Conservation (phyloP, 2,329 filamentous ascomycete species). For the Ophiocordyceps sinensis region DNA sequence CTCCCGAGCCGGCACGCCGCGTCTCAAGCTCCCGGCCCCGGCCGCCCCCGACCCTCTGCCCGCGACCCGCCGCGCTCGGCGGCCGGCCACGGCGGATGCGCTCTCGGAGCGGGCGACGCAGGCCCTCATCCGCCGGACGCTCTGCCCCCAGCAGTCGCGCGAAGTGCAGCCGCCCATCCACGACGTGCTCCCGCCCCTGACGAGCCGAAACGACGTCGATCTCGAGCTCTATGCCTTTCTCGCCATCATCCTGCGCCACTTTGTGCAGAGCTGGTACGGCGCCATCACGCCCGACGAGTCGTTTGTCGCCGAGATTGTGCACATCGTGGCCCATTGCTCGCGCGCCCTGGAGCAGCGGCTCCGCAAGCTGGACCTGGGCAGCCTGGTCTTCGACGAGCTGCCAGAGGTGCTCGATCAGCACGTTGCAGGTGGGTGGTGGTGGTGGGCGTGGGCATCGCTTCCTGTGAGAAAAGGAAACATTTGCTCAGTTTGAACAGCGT, state of each 20-base stretch:
- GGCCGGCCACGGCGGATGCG: slow-evolving; percentile 28
- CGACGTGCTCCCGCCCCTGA: slow-evolving; percentile 76
- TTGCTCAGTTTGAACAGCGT: slow-evolving; percentile 36
- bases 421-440: slow-evolving; percentile 45
- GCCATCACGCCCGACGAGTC: slow-evolving; percentile 83
- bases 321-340: slow-evolving; percentile 85
- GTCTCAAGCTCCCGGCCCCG: slow-evolving; percentile 1
- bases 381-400: slow-evolving; percentile 73
- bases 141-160: slow-evolving; percentile 58
- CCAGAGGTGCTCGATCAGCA: slow-evolving; percentile 71
- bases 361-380: slow-evolving; percentile 68
- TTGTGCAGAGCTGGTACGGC: slow-evolving; percentile 83
- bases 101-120: slow-evolving; percentile 67
- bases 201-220: slow-evolving; percentile 88
- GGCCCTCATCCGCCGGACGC: slow-evolving; percentile 65
- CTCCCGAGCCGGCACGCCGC: slow-evolving; percentile 3
- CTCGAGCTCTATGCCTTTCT: slow-evolving; percentile 86
- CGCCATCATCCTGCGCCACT: slow-evolving; percentile 78
- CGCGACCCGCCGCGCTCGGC: slow-evolving; percentile 17
- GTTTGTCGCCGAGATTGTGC: slow-evolving; percentile 77
- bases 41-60: slow-evolving; percentile 8
- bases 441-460: not conserved
- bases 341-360: slow-evolving; percentile 76
- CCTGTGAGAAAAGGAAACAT: not conserved
- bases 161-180: slow-evolving; percentile 53